These are phyloP conservation scores for Fragaria iinumae DNA, from an alignment of 306 rosid species.

Conservation along the genomic window DNA sequence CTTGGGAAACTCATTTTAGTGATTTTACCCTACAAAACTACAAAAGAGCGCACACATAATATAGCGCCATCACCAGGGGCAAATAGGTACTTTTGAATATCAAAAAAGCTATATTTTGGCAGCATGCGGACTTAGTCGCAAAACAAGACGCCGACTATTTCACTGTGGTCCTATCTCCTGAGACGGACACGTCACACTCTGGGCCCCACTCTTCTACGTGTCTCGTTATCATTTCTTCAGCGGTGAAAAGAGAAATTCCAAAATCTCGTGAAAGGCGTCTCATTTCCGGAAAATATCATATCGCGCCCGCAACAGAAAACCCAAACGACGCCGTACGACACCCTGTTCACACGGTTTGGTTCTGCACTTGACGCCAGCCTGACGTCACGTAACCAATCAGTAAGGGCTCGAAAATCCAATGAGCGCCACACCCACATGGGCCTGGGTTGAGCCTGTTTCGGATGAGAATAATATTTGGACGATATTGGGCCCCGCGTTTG, in stretches of 20 bases:
- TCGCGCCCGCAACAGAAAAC: background rate
- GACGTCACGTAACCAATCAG: background rate
- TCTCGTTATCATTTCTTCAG: background rate
- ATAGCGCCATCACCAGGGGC: background rate
- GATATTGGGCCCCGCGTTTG: constrained; percentile 10
- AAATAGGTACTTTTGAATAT: background rate
- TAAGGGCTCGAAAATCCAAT: background rate
- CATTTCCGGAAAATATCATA: background rate
- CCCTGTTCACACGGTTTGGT: background rate
- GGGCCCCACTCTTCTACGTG: constrained; percentile 11
- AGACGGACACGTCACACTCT: constrained; percentile 8
- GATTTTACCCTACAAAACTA: background rate
- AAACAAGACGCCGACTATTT: constrained; percentile 33
- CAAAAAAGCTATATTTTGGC: constrained; percentile 60
- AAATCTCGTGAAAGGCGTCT: background rate
- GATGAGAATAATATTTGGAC: background rate
- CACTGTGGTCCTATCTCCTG: background rate
- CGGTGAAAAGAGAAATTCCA: background rate
- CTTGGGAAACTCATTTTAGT: background rate
- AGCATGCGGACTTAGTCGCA: constrained; percentile 28
- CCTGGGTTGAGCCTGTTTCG: constrained; percentile 23
- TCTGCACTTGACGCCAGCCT: background rate
- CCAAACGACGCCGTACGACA: background rate
- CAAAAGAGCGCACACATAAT: background rate
- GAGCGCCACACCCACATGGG: constrained; percentile 17